phyloP scores from a whole-genome alignment of 257 asterid species.

The Solanum dulcamara region DNA sequence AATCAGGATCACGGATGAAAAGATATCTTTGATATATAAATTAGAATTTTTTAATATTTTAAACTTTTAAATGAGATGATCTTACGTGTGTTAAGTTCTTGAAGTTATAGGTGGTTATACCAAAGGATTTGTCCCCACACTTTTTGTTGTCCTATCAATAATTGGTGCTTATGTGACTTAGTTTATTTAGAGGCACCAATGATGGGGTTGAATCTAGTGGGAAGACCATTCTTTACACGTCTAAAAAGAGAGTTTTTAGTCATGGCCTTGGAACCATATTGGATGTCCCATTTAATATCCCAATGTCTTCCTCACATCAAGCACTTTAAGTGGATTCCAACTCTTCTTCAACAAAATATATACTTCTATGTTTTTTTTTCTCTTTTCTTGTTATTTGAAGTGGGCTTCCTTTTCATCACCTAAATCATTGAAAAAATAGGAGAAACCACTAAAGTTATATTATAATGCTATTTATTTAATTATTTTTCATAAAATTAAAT shows the following conservation, averaged over 20 bases:
- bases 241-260: slow-evolving; percentile 20
- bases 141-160: slow-evolving; percentile 43
- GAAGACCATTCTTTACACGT: slow-evolving; percentile 62
- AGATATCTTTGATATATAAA: background rate
- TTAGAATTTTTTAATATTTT: fast-evolving
- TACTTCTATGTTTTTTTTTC: slow-evolving; percentile 6
- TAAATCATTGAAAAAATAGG: slow-evolving; percentile 21
- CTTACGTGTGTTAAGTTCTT: background rate
- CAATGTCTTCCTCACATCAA: slow-evolving; percentile 38
- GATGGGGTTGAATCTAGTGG: slow-evolving; percentile 46
- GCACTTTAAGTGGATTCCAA: slow-evolving; percentile 64
- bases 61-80: background rate
- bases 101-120: slow-evolving; percentile 16
- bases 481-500: background rate
- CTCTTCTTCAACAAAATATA: slow-evolving; percentile 29
- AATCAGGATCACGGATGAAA: background rate
- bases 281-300: slow-evolving; percentile 30
- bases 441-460: background rate
- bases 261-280: slow-evolving; percentile 21
- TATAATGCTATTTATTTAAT: background rate
- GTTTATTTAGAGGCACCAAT: slow-evolving; percentile 35
- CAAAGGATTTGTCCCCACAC: slow-evolving; percentile 14
- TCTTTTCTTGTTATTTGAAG: slow-evolving; percentile 5
- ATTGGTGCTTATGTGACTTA: slow-evolving; percentile 37
- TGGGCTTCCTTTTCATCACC: slow-evolving; percentile 64